These are phyloP conservation scores for Buxus sempervirens DNA, from an alignment of 164 flowering plant genomes.

Conservation along the genomic window DNA sequence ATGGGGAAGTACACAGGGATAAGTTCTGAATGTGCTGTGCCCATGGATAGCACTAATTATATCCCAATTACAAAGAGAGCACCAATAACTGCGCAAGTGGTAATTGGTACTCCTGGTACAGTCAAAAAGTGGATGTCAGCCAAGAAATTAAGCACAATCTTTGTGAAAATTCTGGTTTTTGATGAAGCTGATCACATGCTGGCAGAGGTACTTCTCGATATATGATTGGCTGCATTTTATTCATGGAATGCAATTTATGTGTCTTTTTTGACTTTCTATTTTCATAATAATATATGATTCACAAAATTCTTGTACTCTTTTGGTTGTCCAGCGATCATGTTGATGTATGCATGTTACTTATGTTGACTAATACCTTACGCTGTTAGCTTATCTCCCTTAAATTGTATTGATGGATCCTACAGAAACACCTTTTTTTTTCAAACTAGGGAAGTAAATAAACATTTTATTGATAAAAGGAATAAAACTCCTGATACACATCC, in stretches of 20 bases:
- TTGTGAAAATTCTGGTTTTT: conserved; percentile 82
- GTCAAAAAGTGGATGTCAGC: conserved; percentile 56
- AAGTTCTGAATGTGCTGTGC: conserved; percentile 61
- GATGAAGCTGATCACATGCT: conserved; percentile 99
- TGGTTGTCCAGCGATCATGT: too few relatives aligned
- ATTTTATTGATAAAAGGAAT: too few relatives aligned
- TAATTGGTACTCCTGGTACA: conserved; percentile 98
- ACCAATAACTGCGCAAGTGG: conserved; percentile 62
- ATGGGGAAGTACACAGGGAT: conserved; percentile 92
- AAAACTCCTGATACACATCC: too few relatives aligned
- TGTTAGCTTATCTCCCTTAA: too few relatives aligned
- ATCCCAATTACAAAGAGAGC: conserved; percentile 36
- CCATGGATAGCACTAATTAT: conserved; percentile 39
- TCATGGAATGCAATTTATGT: neutral
- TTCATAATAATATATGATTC: too few relatives aligned
- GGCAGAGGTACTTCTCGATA: conserved; percentile 54
- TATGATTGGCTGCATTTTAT: neutral
- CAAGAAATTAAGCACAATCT: conserved; percentile 45
- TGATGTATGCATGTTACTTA: too few relatives aligned
- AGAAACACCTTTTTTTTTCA: too few relatives aligned
- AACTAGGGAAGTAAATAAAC: too few relatives aligned
- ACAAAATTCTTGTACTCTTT: too few relatives aligned
- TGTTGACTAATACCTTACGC: too few relatives aligned
- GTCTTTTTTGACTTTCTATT: neutral
- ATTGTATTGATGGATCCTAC: too few relatives aligned